Percentiles rank a stretch among this genome's conserved stretches.
Conservation (phyloP, 2,329 filamentous ascomycete genomes). For the Aspergillus intermedius region DNA sequence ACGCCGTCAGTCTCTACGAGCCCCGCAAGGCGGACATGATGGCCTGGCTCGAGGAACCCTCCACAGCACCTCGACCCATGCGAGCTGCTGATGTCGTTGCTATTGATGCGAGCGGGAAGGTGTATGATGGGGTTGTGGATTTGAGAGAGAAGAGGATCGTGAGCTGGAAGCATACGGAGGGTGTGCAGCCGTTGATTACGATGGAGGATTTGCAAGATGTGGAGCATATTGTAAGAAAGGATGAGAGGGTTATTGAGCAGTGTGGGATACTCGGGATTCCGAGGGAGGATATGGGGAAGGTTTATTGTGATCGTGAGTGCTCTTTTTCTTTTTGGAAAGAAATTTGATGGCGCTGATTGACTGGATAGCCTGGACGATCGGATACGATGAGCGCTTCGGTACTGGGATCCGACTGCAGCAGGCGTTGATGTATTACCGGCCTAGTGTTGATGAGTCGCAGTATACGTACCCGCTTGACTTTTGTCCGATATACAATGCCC, state of each 20-base stretch:
- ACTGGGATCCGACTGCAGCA: slow-evolving; percentile 75
- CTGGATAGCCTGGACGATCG: slow-evolving; percentile 74
- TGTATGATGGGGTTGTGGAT: slow-evolving; percentile 78
- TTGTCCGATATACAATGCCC: slow-evolving; percentile 81
- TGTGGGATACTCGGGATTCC: slow-evolving; percentile 77
- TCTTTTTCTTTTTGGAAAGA: background rate
- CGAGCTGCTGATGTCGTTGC: slow-evolving; percentile 77
- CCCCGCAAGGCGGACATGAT: slow-evolving; percentile 80
- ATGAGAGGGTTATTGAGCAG: slow-evolving; percentile 84
- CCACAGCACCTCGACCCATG: slow-evolving; percentile 55
- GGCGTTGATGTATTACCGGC: slow-evolving; percentile 91
- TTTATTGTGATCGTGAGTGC: slow-evolving; percentile 74
- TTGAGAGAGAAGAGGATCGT: slow-evolving; percentile 60
- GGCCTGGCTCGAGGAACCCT: slow-evolving; percentile 65
- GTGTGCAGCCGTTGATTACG: slow-evolving; percentile 81
- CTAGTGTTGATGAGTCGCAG: slow-evolving; percentile 76
- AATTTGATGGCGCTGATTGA: background rate
- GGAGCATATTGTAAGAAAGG: slow-evolving; percentile 66
- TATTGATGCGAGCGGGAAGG: slow-evolving; percentile 69
- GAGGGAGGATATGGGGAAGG: slow-evolving; percentile 81
- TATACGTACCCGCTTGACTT: slow-evolving; percentile 91
- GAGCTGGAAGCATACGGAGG: slow-evolving; percentile 68
- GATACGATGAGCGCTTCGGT: slow-evolving; percentile 85
- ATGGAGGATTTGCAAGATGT: slow-evolving; percentile 84
- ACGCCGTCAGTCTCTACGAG: slow-evolving; percentile 78